Evolutionary conservation across 2,329 filamentous ascomycete genomes (phyloP), one percentile per base, ranked within the genome.

Genomic region (Aspergillus sp.): DNA sequence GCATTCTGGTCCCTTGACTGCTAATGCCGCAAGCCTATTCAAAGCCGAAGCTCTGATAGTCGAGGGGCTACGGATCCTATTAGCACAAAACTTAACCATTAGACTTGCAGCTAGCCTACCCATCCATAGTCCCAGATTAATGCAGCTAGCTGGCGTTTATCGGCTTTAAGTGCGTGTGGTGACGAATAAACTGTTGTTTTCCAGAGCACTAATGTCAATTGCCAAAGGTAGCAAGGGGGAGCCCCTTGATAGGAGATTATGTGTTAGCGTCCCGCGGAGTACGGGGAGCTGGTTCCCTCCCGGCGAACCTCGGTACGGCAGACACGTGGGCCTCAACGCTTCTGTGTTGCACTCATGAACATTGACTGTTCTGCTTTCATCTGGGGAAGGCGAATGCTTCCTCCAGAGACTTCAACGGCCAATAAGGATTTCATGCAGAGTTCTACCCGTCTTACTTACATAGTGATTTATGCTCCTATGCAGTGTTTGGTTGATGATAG

Each of bases 1-100:
- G 43, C 57, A 64, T 58, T 59, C 63, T 19, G 73, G 62, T 30
- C 70, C 65, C 56, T 73, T 72, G n/a, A 78, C 72, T 32, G 78
- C 77, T 58, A 81, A 67, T 6, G 69, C 68, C 32, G 79, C 79
- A 47, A 81, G 75, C 64, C 76, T 80, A 65, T 78, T 72, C 64
- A 81, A 75, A 39, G 79, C 79, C 45, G 76, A 73, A 58, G 75
- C 72, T 59, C 78, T 73, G 58, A 80, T 74, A 51, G 70, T 70
- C 58, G 65, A 66, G 38, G 70, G 70, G 36, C 74, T 77, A 55
- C 17, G 59, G 59, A 28, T 41, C 56, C 9, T 28, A 57, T 62
- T 21, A 64, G 71, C 60, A 58, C 48, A 32, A 53, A 39, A 15
- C 55, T 28, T 32, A 59, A 7, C 41, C 38, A 19, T 30, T 15